Percentiles rank a stretch among this genome's conserved stretches.
Evolutionary conservation across 495 filamentous ascomycete genomes (phyloP).

Genomic region (Diplogelasinospora grovesii): DNA sequence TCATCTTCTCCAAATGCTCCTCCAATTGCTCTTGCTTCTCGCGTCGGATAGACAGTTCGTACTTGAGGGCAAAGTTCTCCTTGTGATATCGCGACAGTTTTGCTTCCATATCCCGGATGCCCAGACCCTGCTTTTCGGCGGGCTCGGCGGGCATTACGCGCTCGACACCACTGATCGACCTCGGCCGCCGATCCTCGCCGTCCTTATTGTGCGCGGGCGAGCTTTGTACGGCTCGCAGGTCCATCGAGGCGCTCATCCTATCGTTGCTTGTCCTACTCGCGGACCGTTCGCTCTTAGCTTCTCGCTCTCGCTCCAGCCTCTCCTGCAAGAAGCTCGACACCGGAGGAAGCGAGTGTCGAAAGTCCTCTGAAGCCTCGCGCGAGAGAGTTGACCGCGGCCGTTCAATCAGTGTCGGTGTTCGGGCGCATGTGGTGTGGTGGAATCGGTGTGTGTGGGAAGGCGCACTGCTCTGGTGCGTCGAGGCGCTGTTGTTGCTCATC

Average conservation of each 20-base stretch:
- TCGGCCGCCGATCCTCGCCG: slow-evolving; percentile 27
- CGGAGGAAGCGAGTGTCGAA: slow-evolving; percentile 19
- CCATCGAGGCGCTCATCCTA: slow-evolving; percentile 21
- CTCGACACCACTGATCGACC: slow-evolving; percentile 24
- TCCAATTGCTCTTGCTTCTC: slow-evolving; percentile 49
- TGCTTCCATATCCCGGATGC: slow-evolving; percentile 42
- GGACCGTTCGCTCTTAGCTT: slow-evolving; percentile 37
- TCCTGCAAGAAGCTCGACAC: slow-evolving; percentile 46
- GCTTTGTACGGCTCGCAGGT: slow-evolving; percentile 20
- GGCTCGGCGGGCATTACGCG: slow-evolving; percentile 21
- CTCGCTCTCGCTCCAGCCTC: slow-evolving; percentile 42
- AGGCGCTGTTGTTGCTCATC: slow-evolving; percentile 35
- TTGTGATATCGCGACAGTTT: slow-evolving; percentile 61
- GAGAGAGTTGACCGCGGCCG: slow-evolving; percentile 26
- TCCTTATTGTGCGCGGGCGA: slow-evolving; percentile 24
- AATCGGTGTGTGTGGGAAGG: slow-evolving; percentile 23
- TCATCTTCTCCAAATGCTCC: slow-evolving; percentile 54
- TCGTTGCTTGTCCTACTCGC: slow-evolving; percentile 30
- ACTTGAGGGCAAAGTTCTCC: slow-evolving; percentile 84
- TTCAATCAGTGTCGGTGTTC: slow-evolving; percentile 6
- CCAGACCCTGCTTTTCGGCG: slow-evolving; percentile 37
- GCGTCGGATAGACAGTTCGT: slow-evolving; percentile 73
- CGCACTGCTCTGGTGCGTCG: slow-evolving; percentile 21
- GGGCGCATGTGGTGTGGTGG: slow-evolving; percentile 20
- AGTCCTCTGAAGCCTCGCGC: slow-evolving; percentile 25